phyloP scores from a whole-genome alignment of 208 protist species.

The Herpetomonas samuelpessoai region DNA sequence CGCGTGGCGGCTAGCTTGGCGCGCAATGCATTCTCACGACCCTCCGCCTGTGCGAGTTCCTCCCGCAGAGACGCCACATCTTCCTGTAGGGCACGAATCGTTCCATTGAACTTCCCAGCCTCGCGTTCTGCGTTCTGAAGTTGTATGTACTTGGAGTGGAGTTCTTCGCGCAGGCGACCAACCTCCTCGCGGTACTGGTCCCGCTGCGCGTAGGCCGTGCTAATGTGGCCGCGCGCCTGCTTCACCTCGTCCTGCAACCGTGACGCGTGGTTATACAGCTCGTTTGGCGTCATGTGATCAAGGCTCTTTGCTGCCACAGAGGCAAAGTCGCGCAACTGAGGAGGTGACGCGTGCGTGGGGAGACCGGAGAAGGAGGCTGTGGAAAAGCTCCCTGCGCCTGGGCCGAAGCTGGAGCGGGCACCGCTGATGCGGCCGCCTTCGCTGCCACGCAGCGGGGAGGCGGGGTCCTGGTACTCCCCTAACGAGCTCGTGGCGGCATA shows the following conservation, averaged over 20 bases:
- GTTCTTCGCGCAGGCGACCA: conserved; percentile 42
- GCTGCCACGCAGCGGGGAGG: no score
- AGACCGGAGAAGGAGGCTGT: not conserved
- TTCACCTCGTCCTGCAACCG: conserved; percentile 43
- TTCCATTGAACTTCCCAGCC: conserved; percentile 16
- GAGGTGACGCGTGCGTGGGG: not conserved
- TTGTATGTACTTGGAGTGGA: conserved; percentile 38
- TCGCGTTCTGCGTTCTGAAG: conserved; percentile 28
- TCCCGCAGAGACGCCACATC: conserved; percentile 22
- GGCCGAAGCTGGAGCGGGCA: no score
- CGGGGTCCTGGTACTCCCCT: not conserved
- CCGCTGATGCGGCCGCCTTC: no score
- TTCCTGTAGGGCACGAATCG: conserved; percentile 19
- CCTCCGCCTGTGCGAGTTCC: conserved; percentile 22
- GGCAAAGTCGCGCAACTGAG: conserved; percentile 13
- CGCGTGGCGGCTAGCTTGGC: conserved; percentile 5
- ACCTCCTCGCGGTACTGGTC: conserved; percentile 64
- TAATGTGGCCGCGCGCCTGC: conserved; percentile 25
- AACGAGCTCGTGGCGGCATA: conserved; percentile 33
- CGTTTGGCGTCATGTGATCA: conserved; percentile 33
- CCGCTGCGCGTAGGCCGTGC: conserved; percentile 41
- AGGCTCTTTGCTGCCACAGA: conserved; percentile 26
- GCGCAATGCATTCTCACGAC: conserved; percentile 15
- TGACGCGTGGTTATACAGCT: conserved; percentile 50
- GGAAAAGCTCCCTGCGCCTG: not conserved